Evolutionary conservation across 2,329 filamentous ascomycete species (phyloP), one percentile per base, ranked within the genome.

Genomic region (Aspergillus phoenicis): DNA sequence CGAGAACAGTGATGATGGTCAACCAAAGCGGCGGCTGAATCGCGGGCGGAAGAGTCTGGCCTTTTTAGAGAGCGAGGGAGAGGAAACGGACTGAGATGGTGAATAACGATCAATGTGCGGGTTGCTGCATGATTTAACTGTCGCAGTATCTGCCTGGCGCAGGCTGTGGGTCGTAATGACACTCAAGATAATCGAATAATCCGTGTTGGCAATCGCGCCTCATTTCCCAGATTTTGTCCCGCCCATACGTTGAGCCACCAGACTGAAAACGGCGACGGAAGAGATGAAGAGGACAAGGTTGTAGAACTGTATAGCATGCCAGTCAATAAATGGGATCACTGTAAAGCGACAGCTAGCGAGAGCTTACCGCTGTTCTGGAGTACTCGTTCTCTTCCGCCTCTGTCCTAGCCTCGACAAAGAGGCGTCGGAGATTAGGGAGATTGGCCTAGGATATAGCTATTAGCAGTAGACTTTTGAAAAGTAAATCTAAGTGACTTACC

Each of bases 241-340:
- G 63, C 82, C 83, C 84, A 97, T 90, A 67, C 90, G 89, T 73
- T 99, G 95, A 28, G 94, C 95, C 63, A 95, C 88, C 62, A 99
- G 81, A 75, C 94, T 96, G 81, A 98, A 97, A 62, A 97, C 87
- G 7, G 94, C 93, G 24, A 99, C 91, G 0, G 95, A 97, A 24
- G 93, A 95, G 83, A 99, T 94, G 80, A 98, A 99, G 2, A 98
- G 82, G 1, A 97, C 93, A 0, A 96, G 87, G 72, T 99, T 98
- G 80, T 99, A 99, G 77, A 99, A 99, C 95, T 77, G 52, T 22
- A 13, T 8, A 43, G 11, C 17, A 15, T 8, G n/a, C 6, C 8
- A 20, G 38, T 71, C 36, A 70, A 62, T 11, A 30, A 20, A 45
- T n/a, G 39, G 8, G 4, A 36, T 48, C 8, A 30, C 22, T 8